A percentile compares a stretch with the other conserved stretches of the same genome.
phyloP scores from a whole-genome alignment of 169 alveolate genomes.

The Perkinsus marinus region DNA sequence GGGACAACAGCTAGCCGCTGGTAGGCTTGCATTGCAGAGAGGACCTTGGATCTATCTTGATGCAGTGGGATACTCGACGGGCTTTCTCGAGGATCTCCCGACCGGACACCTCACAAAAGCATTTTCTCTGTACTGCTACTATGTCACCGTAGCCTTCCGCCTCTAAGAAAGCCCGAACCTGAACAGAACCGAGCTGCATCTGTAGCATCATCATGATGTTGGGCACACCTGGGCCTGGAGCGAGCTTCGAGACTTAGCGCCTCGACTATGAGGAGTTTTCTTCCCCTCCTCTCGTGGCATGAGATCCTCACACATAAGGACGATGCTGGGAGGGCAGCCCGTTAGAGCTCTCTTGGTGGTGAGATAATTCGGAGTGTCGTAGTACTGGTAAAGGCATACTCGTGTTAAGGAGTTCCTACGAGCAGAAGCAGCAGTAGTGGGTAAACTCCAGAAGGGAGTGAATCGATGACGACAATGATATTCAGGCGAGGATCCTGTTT shows the following conservation, averaged over 20 bases:
- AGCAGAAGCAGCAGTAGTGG: too few relatives aligned
- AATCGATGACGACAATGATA: too few relatives aligned
- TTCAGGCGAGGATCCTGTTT: too few relatives aligned
- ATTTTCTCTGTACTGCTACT: background rate
- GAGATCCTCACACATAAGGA: background rate
- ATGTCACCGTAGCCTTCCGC: background rate
- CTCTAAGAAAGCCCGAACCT: background rate
- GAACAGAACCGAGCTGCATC: background rate
- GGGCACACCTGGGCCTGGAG: background rate
- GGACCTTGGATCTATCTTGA: background rate
- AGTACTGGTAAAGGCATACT: background rate
- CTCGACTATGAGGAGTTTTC: background rate
- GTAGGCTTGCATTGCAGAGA: too few relatives aligned
- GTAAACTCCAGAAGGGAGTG: too few relatives aligned
- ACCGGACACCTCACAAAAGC: background rate
- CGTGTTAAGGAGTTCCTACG: background rate
- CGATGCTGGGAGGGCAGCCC: background rate
- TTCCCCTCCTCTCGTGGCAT: background rate
- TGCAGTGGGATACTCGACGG: background rate
- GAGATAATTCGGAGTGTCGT: background rate
- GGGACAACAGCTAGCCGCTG: too few relatives aligned
- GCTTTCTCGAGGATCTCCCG: background rate
- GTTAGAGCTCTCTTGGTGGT: background rate
- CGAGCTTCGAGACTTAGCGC: background rate
- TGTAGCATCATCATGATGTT: background rate